Evolutionary conservation across 2,329 filamentous ascomycete species (phyloP), one percentile per base, ranked within the genome.

Genomic region (Colletotrichum trifolii): DNA sequence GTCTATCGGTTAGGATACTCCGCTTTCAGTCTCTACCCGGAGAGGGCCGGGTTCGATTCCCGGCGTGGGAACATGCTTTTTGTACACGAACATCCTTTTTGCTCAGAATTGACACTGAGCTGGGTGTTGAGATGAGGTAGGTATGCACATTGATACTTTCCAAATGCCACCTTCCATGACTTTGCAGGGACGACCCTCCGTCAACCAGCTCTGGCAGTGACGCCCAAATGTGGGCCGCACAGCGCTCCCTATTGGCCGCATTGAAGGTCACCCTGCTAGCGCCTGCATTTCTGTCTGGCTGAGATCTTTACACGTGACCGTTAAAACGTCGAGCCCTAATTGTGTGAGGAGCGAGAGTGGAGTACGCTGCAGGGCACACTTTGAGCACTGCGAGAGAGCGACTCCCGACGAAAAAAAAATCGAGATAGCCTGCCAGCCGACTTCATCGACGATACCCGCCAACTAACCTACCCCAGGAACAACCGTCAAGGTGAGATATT

Each of bases 401-500:
- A 25, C 25, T 25, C 25, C 25, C 25, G 25, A 25, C 25, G 25
- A 25, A 4, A 25, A 25, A 25, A 25, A 25, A 25, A 25, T 25
- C 25, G 25, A 25, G 25, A 25, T 25, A 25, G 25, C 25, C 25
- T 15, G 36, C 25, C 17, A 43, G 56, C 52, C 49, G 60, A 56
- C 45, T 60, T 49, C 35, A 10, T 25, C 39, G 57, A 65, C 57
- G 63, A 66, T 34, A 15, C 43, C 54, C 42, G 47, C 60, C 58
- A 58, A 66, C 73, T 73, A 72, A 75, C 73, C 75, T 74, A 73
- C 77, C 73, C 71, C 70, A 72, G 72, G 74, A 73, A 72, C 73
- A 77, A 74, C 76, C 76, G 78, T 77, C 77, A 81, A 79, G 79
- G 79, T 81, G 77, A 54, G 68, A 67, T 34, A 48, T 36, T 50